A percentile compares a stretch with the other conserved stretches of the same genome.
phyloP scores from a whole-genome alignment of 306 rosid genomes.

The Acacia crassicarpa region DNA sequence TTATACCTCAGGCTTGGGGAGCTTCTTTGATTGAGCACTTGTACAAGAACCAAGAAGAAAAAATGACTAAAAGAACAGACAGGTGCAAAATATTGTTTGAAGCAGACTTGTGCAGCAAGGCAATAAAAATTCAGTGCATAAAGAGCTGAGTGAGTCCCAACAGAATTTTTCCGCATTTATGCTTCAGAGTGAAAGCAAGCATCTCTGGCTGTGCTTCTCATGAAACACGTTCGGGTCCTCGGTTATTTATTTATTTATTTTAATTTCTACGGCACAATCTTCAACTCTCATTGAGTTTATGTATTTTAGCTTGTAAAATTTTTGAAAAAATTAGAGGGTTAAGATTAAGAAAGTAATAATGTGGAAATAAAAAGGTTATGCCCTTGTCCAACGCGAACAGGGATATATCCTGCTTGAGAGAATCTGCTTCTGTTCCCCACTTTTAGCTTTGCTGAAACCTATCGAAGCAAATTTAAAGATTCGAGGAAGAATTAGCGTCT shows the following conservation, averaged over 20 bases:
- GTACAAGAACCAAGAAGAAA: neutral
- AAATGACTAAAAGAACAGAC: neutral
- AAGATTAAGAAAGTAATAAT: neutral
- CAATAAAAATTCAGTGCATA: neutral
- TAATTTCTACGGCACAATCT: neutral
- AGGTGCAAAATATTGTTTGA: neutral
- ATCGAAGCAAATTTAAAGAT: neutral
- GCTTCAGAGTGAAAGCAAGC: neutral
- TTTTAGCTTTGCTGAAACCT: neutral
- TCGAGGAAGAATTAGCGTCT: neutral
- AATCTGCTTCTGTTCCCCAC: neutral
- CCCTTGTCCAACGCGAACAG: neutral
- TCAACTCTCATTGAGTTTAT: neutral
- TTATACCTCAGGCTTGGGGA: neutral
- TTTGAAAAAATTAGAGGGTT: neutral
- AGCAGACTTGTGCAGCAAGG: neutral
- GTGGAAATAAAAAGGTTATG: neutral
- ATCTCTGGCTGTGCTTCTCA: neutral
- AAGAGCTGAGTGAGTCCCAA: neutral
- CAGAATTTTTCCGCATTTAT: neutral
- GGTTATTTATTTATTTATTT: neutral
- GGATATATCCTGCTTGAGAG: neutral
- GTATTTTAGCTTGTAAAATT: neutral
- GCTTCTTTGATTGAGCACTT: conserved; percentile 2
- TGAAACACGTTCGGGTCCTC: neutral